These are phyloP conservation scores for Hymenoscyphus albidus DNA, from an alignment of 2,329 filamentous ascomycete genomes.

Conservation along the genomic window DNA sequence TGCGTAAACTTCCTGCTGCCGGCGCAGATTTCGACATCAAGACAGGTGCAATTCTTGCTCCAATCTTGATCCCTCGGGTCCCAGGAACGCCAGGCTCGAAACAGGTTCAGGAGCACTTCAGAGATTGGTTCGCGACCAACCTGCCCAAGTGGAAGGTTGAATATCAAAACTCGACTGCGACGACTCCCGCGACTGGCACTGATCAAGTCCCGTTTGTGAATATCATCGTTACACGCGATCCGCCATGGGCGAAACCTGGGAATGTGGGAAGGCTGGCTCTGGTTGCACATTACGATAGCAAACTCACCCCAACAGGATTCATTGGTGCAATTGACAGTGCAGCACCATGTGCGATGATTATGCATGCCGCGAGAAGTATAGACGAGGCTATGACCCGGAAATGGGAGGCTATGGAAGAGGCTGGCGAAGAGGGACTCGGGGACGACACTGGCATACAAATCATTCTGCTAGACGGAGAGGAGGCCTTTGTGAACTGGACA, in stretches of 20 bases:
- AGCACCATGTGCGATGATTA: conserved; percentile 87
- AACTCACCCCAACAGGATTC: conserved; percentile 76
- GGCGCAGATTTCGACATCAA: conserved; percentile 75
- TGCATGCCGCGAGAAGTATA: conserved; percentile 79
- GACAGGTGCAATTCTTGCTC: conserved; percentile 71
- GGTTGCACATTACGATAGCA: conserved; percentile 91
- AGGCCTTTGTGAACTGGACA: conserved; percentile 81
- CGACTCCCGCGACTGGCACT: conserved; percentile 70
- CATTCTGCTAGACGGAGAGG: conserved; percentile 86
- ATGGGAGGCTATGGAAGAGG: conserved; percentile 69
- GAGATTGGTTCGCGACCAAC: conserved; percentile 69
- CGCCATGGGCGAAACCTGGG: conserved; percentile 71
- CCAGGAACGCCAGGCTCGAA: conserved; percentile 76
- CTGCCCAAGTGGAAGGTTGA: conserved; percentile 77
- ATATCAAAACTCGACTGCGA: conserved; percentile 86
- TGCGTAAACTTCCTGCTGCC: conserved; percentile 68
- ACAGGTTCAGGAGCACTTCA: conserved; percentile 75
- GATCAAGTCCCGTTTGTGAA: conserved; percentile 79
- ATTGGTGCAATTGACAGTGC: conserved; percentile 93
- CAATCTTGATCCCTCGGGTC: conserved; percentile 83
- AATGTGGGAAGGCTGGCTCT: conserved; percentile 79
- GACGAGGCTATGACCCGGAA: conserved; percentile 76
- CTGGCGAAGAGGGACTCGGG: conserved; percentile 58
- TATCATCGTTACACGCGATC: conserved; percentile 81
- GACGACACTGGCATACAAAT: conserved; percentile 84